A percentile compares a stretch with the other conserved stretches of the same genome.
Conservation (phyloP, 2,329 filamentous ascomycete species). For the Graphilbum sp. region DNA sequence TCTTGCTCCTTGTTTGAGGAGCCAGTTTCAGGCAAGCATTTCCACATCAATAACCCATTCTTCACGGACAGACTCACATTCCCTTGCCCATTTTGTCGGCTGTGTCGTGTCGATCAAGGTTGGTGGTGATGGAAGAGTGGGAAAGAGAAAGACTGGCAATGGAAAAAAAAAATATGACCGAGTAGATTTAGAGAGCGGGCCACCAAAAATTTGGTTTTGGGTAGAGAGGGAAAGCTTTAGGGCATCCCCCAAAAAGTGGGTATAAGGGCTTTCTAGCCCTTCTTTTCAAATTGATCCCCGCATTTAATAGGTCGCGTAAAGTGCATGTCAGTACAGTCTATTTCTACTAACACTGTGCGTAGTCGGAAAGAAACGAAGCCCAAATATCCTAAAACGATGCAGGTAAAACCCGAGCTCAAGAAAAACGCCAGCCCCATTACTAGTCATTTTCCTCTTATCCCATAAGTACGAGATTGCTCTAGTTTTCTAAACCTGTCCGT, state of each 20-base stretch:
- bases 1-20: no score
- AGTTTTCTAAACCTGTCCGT: neutral
- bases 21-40: no score
- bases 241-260: neutral
- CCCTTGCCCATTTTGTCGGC: slow-evolving; percentile 29
- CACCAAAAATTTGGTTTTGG: neutral
- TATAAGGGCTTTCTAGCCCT: neutral
- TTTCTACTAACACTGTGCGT: no score
- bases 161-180: neutral
- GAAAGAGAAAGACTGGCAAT: neutral
- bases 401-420: neutral
- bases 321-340: neutral
- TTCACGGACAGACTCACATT: slow-evolving; percentile 29
- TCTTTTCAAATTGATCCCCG: neutral
- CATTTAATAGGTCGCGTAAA: neutral
- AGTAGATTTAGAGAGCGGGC: neutral
- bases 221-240: neutral
- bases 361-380: no score
- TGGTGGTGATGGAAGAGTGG: slow-evolving; percentile 14
- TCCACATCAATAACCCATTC: no score
- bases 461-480: slow-evolving; percentile 1
- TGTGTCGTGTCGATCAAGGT: slow-evolving; percentile 16
- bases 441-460: neutral
- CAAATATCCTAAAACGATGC: no score
- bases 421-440: neutral